Evolutionary conservation across 164 flowering plant genomes (phyloP), one percentile per base, ranked within the genome.

Genomic region (Chloranthus sessilifolius): DNA sequence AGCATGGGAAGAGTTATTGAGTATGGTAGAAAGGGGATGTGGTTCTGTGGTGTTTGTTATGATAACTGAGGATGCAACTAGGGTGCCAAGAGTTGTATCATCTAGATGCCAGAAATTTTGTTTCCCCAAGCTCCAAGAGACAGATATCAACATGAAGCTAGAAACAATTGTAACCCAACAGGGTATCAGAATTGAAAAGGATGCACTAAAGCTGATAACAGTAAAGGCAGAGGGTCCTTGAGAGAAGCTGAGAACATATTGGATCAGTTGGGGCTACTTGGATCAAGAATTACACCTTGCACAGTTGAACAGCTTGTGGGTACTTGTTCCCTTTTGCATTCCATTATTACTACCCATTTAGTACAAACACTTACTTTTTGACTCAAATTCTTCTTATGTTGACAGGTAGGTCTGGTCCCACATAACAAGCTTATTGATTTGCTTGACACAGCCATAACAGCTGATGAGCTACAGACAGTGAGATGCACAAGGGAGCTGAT

Each of bases 211-310:
- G 34, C 60, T 73, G 21, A 64, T 69, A 43, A 43, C 51, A 46
- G 50, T 57, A 1, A 66, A 66, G 52, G 68, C 77, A 45, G 64
- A 69, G 2, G 77, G 77, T 12, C 77, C 14, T 48, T 69, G 56
- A 63, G 72, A 58, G 77, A 73, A 59, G 77, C 74, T 1, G 77
- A 69, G 44, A 66, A 60, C 53, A 54, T 63, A 34, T 37, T 69
- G 33, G 72, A 69, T 38, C 77, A 73, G 44, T 43, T 73, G 42
- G 53, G 37, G 25, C 61, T 69, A 28, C 29, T 69, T 38, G 74
- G 67, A 26, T 44, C 59, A 29, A 69, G 36, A 54, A 69, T 73
- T 34, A 60, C 59, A 22, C 43, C 33, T 53, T 43, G 69, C 47
- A 54, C 58, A 44, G 74, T 69, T 39, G 70, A 69, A 53, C 64